Conservation (phyloP, 2,329 filamentous ascomycete genomes). For the Ophiosphaerella narmari region DNA sequence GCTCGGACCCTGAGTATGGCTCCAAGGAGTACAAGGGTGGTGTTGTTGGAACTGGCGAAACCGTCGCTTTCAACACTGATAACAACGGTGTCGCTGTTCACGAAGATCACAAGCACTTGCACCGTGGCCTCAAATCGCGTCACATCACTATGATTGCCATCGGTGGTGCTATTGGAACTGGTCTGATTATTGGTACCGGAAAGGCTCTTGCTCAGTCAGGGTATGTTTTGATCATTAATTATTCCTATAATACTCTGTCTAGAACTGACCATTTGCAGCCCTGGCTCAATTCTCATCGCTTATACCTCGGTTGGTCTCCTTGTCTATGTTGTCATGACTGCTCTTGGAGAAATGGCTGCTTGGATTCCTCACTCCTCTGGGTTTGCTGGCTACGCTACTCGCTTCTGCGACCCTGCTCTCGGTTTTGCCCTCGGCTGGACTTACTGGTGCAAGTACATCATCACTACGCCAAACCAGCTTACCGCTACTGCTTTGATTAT, state of each 20-base stretch:
- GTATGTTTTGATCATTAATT: conserved; percentile 24
- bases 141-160: conserved; percentile 71
- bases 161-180: conserved; percentile 74
- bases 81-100: conserved; percentile 34
- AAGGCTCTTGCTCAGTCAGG: conserved; percentile 55
- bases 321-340: conserved; percentile 81
- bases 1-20: conserved; percentile 27
- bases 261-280: conserved; percentile 47
- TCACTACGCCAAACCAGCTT: conserved; percentile 82
- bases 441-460: conserved; percentile 75
- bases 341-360: conserved; percentile 81
- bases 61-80: conserved; percentile 14
- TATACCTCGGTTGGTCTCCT: conserved; percentile 72
- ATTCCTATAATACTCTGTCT: neutral
- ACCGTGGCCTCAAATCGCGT: conserved; percentile 58
- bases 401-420: conserved; percentile 79
- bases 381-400: conserved; percentile 79
- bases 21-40: conserved; percentile 24
- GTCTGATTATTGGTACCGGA: conserved; percentile 71
- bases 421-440: conserved; percentile 75
- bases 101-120: conserved; percentile 46
- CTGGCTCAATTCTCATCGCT: conserved; percentile 71
- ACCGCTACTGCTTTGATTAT: conserved; percentile 81
- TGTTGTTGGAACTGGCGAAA: conserved; percentile 15
- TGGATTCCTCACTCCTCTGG: conserved; percentile 79